Evolutionary conservation across 176 grass and related monocot species (phyloP).

Genomic region (Poa annua): DNA sequence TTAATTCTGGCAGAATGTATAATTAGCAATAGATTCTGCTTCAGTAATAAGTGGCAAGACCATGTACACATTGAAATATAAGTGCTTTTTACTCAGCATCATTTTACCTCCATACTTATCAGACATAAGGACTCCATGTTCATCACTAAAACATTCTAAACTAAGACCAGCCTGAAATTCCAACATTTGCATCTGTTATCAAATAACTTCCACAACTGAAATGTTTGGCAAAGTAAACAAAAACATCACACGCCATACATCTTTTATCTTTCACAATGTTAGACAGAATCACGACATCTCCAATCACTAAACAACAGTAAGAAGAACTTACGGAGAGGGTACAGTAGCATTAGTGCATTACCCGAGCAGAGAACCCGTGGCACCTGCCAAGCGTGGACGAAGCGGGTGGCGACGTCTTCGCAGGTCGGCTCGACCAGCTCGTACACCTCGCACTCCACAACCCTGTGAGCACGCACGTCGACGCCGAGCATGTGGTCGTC

Average conservation of each 20-base stretch:
- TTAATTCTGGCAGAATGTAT: background rate
- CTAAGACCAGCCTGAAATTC: background rate
- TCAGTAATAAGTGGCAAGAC: background rate
- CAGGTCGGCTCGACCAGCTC: background rate
- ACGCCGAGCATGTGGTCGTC: background rate
- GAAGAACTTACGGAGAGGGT: background rate
- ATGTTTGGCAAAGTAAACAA: background rate
- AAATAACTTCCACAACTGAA: background rate
- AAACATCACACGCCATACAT: background rate
- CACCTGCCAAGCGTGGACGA: conserved; percentile 18
- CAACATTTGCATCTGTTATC: background rate
- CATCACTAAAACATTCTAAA: background rate
- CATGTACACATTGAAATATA: background rate
- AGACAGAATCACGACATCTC: background rate
- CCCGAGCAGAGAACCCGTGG: background rate
- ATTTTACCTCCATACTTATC: no score
- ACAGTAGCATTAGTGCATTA: background rate
- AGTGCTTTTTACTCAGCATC: background rate
- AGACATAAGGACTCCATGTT: background rate
- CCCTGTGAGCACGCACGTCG: conserved; percentile 1
- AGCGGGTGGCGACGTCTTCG: background rate
- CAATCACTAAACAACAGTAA: background rate
- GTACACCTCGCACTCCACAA: conserved; percentile 7
- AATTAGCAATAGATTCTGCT: background rate
- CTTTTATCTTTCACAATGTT: background rate